phyloP scores from a whole-genome alignment of 768 basidiomycete genomes.

The Tephrocybe sp. region DNA sequence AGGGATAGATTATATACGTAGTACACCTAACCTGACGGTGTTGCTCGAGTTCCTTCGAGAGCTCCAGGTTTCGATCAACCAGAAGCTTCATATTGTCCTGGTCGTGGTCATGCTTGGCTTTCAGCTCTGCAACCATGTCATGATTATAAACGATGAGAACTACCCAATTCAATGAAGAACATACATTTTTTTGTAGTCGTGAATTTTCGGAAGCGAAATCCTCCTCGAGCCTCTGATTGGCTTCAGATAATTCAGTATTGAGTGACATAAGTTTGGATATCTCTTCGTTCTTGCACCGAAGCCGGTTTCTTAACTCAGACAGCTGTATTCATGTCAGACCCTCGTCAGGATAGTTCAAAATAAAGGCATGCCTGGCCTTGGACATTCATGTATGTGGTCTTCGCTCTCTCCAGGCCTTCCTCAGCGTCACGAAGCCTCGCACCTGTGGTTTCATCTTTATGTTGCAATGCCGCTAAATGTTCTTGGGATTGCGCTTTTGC shows the following conservation, averaged over 20 bases:
- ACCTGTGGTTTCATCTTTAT: background rate
- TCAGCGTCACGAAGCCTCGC: constrained; percentile 27
- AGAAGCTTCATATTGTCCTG: background rate
- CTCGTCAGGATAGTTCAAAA: background rate
- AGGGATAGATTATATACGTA: no score
- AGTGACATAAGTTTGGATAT: background rate
- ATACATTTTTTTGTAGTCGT: background rate
- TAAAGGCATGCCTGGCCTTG: constrained; percentile 25
- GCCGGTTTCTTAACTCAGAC: background rate
- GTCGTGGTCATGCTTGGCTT: background rate
- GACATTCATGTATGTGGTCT: constrained; percentile 27
- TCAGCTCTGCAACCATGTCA: background rate
- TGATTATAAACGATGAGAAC: background rate
- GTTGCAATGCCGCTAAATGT: background rate
- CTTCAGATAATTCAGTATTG: background rate
- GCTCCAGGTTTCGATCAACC: background rate
- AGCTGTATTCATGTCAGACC: background rate
- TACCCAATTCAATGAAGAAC: background rate
- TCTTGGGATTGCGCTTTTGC: background rate
- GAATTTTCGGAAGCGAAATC: background rate
- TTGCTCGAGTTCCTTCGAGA: background rate
- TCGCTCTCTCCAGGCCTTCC: constrained; percentile 28
- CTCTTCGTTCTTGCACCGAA: constrained; percentile 2
- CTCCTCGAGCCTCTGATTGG: background rate
- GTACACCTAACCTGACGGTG: background rate